Percentiles rank a stretch among this genome's conserved stretches.
Evolutionary conservation across 1,284 basidiomycete genomes (phyloP).

Genomic region (Cutaneotrichosporon sp.): DNA sequence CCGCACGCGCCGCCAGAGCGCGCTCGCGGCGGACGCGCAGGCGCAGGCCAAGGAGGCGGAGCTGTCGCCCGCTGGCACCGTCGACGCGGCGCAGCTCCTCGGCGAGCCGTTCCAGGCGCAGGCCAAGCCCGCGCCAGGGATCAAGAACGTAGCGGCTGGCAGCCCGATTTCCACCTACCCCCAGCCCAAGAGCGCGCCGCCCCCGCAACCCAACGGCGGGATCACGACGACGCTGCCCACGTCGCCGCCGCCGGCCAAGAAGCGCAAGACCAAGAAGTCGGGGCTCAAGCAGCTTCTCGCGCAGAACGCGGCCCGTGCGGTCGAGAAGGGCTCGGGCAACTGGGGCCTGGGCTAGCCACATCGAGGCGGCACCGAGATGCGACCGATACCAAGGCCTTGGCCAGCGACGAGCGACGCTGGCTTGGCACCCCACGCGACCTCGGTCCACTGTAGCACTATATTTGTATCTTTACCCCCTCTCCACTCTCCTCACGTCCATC

Average conservation of each 20-base stretch:
- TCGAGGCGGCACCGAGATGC: background rate
- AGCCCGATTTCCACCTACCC: constrained; percentile 36
- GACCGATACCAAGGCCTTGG: background rate
- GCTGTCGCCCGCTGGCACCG: constrained; percentile 11
- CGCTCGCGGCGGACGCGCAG: constrained; percentile 6
- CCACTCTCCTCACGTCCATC: background rate
- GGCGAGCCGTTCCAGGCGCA: background rate
- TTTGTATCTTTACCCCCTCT: background rate
- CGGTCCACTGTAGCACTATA: background rate
- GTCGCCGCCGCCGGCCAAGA: constrained; percentile 28
- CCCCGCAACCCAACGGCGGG: constrained; percentile 10
- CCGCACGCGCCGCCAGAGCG: constrained; percentile 20
- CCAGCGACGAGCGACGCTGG: background rate
- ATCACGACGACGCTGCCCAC: constrained; percentile 10
- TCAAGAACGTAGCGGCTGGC: background rate
- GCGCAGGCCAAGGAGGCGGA: background rate
- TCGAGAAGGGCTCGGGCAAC: constrained; percentile 28
- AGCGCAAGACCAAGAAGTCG: constrained; percentile 46
- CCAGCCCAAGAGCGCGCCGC: constrained; percentile 28
- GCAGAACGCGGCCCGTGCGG: constrained; percentile 46
- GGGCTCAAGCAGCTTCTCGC: constrained; percentile 50
- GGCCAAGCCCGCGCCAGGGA: background rate
- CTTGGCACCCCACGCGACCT: background rate
- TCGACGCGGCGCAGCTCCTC: constrained; percentile 5
- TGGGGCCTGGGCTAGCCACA: constrained; percentile 33